Base-by-base conservation (phyloP, 352 stramenopile species). In the Pythium scleroteichum region DNA sequence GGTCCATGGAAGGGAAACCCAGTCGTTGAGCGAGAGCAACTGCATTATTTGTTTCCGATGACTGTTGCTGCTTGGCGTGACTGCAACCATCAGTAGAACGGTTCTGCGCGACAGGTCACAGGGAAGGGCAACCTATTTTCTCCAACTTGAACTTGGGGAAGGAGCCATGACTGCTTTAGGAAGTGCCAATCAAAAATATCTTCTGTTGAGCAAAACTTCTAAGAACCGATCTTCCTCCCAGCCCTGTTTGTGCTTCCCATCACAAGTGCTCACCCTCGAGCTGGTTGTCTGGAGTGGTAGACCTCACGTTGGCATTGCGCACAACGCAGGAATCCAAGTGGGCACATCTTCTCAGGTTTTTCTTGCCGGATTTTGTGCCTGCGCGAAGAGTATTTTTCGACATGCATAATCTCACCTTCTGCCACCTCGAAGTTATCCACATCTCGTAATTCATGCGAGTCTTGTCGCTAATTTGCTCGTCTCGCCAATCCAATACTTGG, bases 111-210 rank as follows among this genome's bases (percentile, higher is more conserved):
- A 53, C 32, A 48, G 33, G 52, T 50, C 41, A 27, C 26, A 9
- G 17, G 29, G 19, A 24, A 14, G 26, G 24, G 19, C 9, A 53
- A 53, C n/a, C 24, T 53, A 29, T 38, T 53, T 62, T 62, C 57
- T 62, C 33, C 52, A 68, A 62, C 53, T 68, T 62, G 53, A 68
- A 62, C 53, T 62, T 62, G 52, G 60, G 59, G 45, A 61, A 49
- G 35, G 52, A 68, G 60, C 60, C 51, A 68, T 62, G 52, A 62
- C 57, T 62, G 47, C 52, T 53, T 40, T 29, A 14, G 32, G 19
- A 26, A 42, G 58, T 45, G 48, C 22, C 42, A 22, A 20, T 17
- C 38, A 44, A 44, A 44, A 39, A 8, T 39, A 14, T 14, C 35
- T 50, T 59, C 39, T 16, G 13, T 7, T 27, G 2, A 44, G 41